Evolutionary conservation across 2,329 filamentous ascomycete species (phyloP).

Genomic region (Celoporthe dispersa): DNA sequence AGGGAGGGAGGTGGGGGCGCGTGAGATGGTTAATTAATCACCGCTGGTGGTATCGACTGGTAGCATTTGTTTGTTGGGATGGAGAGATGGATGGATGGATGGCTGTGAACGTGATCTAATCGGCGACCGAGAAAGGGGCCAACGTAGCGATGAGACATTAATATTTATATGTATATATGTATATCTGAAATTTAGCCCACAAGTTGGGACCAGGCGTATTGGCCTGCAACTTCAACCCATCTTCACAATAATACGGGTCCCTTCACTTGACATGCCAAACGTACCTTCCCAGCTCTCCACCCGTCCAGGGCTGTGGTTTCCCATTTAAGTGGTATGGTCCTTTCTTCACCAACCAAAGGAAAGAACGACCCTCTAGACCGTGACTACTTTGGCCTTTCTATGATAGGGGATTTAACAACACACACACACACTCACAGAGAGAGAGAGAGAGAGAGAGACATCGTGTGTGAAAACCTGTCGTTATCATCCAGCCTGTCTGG

Average conservation of each 20-base stretch:
- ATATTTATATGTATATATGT: not conserved
- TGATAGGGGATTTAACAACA: not conserved
- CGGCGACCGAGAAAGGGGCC: not conserved
- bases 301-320: not conserved
- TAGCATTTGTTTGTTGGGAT: not conserved
- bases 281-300: not conserved
- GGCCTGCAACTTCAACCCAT: not conserved
- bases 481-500: not conserved
- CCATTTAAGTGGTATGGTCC: not conserved
- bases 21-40: not conserved
- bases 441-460: too few species aligned
- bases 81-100: not conserved
- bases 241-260: not conserved
- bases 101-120: not conserved
- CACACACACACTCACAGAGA: not conserved
- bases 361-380: not conserved
- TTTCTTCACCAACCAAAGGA: not conserved
- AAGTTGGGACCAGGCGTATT: not conserved
- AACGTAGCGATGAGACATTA: constrained; percentile 1
- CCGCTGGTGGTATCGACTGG: not conserved
- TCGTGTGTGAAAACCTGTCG: not conserved
- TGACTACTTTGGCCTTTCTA: not conserved
- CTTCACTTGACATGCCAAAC: not conserved
- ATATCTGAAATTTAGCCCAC: not conserved
- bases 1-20: not conserved